Conservation (phyloP, 352 stramenopile species). For the Phytophthora syringae region DNA sequence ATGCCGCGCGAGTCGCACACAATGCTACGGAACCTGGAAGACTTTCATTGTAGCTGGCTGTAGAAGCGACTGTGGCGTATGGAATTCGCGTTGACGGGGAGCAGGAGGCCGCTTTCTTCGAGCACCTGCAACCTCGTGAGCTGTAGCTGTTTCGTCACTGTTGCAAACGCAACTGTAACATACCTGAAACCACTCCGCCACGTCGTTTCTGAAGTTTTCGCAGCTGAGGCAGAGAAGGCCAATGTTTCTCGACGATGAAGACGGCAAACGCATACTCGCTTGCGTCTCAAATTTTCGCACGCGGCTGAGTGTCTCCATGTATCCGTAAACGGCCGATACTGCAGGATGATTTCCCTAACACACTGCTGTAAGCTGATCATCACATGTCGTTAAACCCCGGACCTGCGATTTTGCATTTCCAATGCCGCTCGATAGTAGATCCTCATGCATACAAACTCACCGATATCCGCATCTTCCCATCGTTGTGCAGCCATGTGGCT, state of each 20-base stretch:
- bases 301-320: background rate
- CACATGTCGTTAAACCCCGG: conserved; percentile 1
- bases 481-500: conserved; percentile 1
- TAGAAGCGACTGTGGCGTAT: no score
- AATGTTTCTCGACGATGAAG: background rate
- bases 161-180: no score
- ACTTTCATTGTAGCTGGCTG: no score
- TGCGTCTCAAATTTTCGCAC: background rate
- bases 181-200: background rate
- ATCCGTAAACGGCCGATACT: background rate
- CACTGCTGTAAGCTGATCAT: no score
- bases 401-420: background rate
- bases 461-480: conserved; percentile 13
- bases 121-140: no score
- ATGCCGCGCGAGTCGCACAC: no score
- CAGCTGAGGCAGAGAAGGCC: background rate
- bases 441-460: conserved; percentile 6
- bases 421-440: conserved; percentile 4
- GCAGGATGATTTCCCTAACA: conserved; percentile 13
- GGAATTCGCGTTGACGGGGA: no score
- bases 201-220: conserved; percentile 6
- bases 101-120: no score
- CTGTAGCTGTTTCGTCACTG: no score
- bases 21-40: no score
- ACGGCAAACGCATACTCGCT: background rate